Evolutionary conservation across 2,329 filamentous ascomycete genomes (phyloP).

Genomic region (Periconia digitata): DNA sequence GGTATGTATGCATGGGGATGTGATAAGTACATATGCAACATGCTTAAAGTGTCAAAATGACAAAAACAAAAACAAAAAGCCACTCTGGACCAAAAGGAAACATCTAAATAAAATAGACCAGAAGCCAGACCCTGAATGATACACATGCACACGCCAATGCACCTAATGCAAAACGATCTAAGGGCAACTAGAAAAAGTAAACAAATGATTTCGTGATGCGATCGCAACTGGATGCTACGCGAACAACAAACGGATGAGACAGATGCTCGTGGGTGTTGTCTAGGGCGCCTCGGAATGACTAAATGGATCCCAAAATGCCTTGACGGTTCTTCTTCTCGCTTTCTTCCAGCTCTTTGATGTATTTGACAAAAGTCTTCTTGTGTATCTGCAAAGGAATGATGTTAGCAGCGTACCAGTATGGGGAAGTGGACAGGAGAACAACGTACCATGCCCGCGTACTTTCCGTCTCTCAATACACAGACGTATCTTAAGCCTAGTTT

Average conservation of each 20-base stretch:
- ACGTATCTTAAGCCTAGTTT: slow-evolving; percentile 92
- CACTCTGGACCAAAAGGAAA: not conserved
- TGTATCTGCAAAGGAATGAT: slow-evolving; percentile 61
- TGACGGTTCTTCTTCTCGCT: slow-evolving; percentile 33
- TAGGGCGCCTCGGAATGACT: not conserved
- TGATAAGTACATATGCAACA: no score
- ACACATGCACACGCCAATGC: not conserved
- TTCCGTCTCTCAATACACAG: slow-evolving; percentile 81
- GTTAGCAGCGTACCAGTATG: slow-evolving; percentile 4
- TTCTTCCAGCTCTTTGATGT: slow-evolving; percentile 80
- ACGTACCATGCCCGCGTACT: slow-evolving; percentile 82
- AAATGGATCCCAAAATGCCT: not conserved
- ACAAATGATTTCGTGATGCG: no score
- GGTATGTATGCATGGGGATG: no score
- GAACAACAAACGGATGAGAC: no score
- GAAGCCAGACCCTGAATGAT: not conserved
- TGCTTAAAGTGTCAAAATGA: no score
- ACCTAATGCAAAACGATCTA: not conserved
- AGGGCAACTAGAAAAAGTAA: not conserved
- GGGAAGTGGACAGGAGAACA: not conserved
- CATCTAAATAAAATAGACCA: not conserved
- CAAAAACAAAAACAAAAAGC: not conserved
- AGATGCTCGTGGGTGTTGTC: no score
- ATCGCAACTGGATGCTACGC: no score
- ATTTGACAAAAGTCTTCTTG: slow-evolving; percentile 96